Percentiles rank a stretch among this genome's conserved stretches.
Evolutionary conservation across 2,329 filamentous ascomycete genomes (phyloP).

Genomic region (Fusarium avenaceum): DNA sequence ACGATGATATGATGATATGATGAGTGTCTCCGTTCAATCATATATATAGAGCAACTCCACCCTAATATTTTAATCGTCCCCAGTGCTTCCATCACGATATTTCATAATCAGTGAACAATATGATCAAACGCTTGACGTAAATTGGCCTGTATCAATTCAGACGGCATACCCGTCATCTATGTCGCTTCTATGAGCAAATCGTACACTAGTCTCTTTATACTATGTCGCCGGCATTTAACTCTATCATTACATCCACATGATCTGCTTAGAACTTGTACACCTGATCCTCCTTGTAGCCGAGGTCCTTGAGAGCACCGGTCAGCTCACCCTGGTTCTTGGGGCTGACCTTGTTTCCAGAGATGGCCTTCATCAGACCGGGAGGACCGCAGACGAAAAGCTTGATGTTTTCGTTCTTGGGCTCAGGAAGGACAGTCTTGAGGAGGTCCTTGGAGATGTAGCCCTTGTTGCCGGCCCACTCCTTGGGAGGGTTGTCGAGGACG

Average conservation of each 20-base stretch:
- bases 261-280: constrained; percentile 88
- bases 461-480: constrained; percentile 81
- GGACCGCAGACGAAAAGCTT: constrained; percentile 98
- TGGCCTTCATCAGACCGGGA: constrained; percentile 91
- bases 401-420: constrained; percentile 91
- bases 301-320: constrained; percentile 81
- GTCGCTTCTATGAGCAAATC: constrained; percentile 48
- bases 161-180: constrained; percentile 40
- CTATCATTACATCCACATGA: constrained; percentile 21
- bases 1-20: not conserved
- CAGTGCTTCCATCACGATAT: too few species aligned
- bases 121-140: not conserved
- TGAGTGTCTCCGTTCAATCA: not conserved
- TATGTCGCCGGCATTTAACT: constrained; percentile 16
- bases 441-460: constrained; percentile 92
- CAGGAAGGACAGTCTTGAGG: constrained; percentile 93
- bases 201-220: constrained; percentile 38
- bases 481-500: constrained; percentile 85
- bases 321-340: constrained; percentile 96
- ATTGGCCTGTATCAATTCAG: constrained; percentile 42
- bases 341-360: constrained; percentile 90
- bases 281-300: constrained; percentile 79
- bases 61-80: not conserved
- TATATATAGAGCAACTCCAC: not conserved
- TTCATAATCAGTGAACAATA: too few species aligned